phyloP scores from a whole-genome alignment of 345 rosid species.

The Citrus australasica region DNA sequence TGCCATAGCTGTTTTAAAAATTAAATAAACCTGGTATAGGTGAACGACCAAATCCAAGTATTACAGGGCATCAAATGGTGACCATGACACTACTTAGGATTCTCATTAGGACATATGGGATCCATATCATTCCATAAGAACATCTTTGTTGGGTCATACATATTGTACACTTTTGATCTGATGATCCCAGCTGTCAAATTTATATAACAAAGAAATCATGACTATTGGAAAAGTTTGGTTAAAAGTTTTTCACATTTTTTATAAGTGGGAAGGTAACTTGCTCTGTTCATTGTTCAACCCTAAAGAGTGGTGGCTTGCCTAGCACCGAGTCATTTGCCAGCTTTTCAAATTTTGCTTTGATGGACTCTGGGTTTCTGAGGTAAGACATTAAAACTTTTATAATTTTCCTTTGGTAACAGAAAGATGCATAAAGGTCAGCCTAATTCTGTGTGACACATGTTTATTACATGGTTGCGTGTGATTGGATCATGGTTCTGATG shows the following conservation, averaged over 20 bases:
- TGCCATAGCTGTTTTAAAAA: constrained; percentile 1
- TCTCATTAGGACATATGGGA: neutral
- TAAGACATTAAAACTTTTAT: neutral
- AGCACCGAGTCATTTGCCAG: neutral
- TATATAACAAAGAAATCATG: neutral
- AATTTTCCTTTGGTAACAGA: neutral
- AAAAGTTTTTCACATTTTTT: neutral
- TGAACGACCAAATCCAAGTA: neutral
- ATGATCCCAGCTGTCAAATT: neutral
- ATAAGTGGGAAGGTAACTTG: neutral
- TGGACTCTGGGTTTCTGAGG: neutral
- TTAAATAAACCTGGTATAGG: neutral
- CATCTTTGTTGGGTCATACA: neutral
- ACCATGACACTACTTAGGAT: neutral
- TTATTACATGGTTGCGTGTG: neutral
- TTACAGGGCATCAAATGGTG: neutral
- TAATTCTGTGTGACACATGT: neutral
- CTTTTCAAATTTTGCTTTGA: neutral
- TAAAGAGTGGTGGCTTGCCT: neutral
- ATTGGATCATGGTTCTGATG: neutral
- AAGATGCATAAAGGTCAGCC: neutral
- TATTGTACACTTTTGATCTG: neutral
- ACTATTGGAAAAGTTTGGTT: neutral
- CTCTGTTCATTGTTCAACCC: neutral
- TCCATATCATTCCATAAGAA: neutral